phyloP scores from a whole-genome alignment of 1,284 basidiomycete genomes.

The Pterulicium gracile region DNA sequence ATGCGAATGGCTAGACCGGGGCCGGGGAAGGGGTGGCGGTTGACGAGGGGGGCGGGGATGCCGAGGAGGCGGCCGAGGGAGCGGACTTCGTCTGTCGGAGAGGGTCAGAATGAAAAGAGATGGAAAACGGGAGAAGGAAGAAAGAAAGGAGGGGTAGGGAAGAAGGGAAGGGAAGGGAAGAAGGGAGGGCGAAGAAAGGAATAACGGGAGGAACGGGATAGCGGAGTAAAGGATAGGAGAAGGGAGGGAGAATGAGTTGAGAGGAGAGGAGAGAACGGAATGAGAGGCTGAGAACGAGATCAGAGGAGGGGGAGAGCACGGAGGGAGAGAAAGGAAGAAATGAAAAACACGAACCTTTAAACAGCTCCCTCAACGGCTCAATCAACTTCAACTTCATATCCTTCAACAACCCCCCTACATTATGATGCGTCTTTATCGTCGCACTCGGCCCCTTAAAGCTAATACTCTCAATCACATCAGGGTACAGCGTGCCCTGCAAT shows the following conservation, averaged over 20 bases:
- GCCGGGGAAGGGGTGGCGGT: conserved; percentile 98
- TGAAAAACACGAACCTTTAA: conserved; percentile 70
- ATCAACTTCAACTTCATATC: conserved; percentile 99
- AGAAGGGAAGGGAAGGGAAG: too few relatives aligned
- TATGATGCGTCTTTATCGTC: conserved; percentile 99
- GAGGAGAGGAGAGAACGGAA: too few relatives aligned
- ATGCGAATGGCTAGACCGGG: conserved; percentile 99
- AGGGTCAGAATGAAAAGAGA: background rate
- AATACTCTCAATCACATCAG: conserved; percentile 99
- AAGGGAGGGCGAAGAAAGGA: too few relatives aligned
- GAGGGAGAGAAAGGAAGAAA: too few relatives aligned
- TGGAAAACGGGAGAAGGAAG: too few relatives aligned
- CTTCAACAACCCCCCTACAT: conserved; percentile 92
- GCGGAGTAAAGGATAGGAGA: too few relatives aligned
- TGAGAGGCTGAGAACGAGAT: too few relatives aligned
- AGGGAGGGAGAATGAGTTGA: too few relatives aligned
- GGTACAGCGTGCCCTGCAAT: conserved; percentile 97
- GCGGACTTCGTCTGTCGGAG: conserved; percentile 81
- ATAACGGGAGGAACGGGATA: too few relatives aligned
- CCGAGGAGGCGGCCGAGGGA: conserved; percentile 83
- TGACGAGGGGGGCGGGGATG: conserved; percentile 90
- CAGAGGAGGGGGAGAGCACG: too few relatives aligned
- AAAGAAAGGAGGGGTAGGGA: too few relatives aligned
- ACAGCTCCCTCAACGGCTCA: conserved; percentile 94
- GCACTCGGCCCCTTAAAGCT: conserved; percentile 99